phyloP scores from a whole-genome alignment of 129 eudicot genomes.

The Logfia minima region DNA sequence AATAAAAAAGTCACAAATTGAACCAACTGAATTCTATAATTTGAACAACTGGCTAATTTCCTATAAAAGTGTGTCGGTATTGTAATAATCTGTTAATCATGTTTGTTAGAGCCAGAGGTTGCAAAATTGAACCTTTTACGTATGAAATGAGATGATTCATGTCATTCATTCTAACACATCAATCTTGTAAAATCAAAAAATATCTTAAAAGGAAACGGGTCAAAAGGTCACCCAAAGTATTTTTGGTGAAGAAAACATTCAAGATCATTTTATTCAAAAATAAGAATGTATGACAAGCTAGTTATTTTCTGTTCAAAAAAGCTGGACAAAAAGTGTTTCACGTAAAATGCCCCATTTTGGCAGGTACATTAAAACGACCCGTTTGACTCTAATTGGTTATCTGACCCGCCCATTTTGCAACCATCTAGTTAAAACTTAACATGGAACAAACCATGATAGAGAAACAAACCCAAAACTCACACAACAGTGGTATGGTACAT shows the following conservation, averaged over 20 bases:
- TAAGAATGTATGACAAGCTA: neutral
- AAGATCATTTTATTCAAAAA: too few species aligned
- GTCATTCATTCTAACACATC: neutral
- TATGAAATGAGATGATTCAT: neutral
- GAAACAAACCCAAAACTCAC: neutral
- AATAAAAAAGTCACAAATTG: neutral
- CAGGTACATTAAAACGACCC: too few species aligned
- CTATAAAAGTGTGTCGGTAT: neutral
- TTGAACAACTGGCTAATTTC: neutral
- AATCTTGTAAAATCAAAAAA: neutral
- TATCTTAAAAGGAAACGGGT: too few species aligned
- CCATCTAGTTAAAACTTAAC: neutral
- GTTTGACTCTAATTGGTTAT: neutral
- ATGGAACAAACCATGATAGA: neutral
- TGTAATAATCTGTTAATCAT: neutral
- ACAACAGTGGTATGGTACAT: neutral
- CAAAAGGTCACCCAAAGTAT: neutral
- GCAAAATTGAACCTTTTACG: neutral
- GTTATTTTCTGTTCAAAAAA: neutral
- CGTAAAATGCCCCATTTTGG: too few species aligned
- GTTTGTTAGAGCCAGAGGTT: neutral
- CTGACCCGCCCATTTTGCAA: neutral
- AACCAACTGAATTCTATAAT: neutral
- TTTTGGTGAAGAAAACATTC: neutral
- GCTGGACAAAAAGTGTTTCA: neutral